phyloP scores from a whole-genome alignment of 495 filamentous ascomycete genomes.

The Annulohypoxylon moriforme region DNA sequence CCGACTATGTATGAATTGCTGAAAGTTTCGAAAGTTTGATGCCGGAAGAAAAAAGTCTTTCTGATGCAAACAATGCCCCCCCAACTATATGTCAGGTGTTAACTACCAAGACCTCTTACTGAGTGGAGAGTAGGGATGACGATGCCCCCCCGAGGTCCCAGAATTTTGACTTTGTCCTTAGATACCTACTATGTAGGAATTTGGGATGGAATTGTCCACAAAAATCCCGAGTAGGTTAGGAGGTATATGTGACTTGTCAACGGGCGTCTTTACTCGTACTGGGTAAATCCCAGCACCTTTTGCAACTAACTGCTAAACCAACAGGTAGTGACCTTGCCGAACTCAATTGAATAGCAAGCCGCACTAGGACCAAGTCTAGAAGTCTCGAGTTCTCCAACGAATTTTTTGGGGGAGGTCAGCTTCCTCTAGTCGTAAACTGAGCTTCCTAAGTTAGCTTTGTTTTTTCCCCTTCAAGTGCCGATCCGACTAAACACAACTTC shows the following conservation, averaged over 20 bases:
- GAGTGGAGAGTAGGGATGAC: constrained; percentile 42
- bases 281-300: constrained; percentile 40
- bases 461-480: constrained; percentile 3
- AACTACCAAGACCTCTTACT: constrained; percentile 27
- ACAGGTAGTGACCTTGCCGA: constrained; percentile 46
- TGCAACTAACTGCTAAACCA: constrained; percentile 41
- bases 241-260: constrained; percentile 40
- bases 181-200: constrained; percentile 38
- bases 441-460: constrained; percentile 14
- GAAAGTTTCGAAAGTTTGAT: constrained; percentile 38
- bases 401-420: constrained; percentile 36
- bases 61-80: constrained; percentile 39
- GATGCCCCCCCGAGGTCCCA: constrained; percentile 42
- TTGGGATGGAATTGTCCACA: constrained; percentile 41
- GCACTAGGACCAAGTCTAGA: constrained; percentile 33
- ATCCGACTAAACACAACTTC: constrained; percentile 8
- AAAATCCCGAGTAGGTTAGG: constrained; percentile 46
- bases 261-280: constrained; percentile 33
- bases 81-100: constrained; percentile 37
- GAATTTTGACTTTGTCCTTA: constrained; percentile 45
- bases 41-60: constrained; percentile 36
- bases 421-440: constrained; percentile 41
- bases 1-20: constrained; percentile 27
- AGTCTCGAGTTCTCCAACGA: constrained; percentile 26
- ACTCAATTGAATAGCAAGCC: constrained; percentile 46